A percentile compares a stretch with the other conserved stretches of the same genome.
Conservation (phyloP, 768 basidiomycete species). For the Heimioporus sp. region DNA sequence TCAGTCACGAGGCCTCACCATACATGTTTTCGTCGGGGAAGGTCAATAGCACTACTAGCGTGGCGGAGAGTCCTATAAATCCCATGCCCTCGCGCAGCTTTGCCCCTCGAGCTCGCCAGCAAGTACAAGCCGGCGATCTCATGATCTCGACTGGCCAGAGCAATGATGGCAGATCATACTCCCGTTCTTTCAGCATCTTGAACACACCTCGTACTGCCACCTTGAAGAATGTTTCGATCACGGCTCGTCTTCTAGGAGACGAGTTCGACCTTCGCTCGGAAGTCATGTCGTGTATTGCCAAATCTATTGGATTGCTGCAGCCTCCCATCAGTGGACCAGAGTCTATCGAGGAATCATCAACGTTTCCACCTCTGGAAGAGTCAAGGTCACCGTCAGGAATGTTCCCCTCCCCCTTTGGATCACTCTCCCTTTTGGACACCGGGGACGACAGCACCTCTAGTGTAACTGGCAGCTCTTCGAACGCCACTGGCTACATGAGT, state of each 20-base stretch:
- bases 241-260: conserved; percentile 40
- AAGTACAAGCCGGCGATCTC: conserved; percentile 77
- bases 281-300: conserved; percentile 97
- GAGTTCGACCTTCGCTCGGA: conserved; percentile 95
- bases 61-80: conserved; percentile 22
- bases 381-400: conserved; percentile 34
- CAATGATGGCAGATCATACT: conserved; percentile 44
- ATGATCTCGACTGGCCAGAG: conserved; percentile 53
- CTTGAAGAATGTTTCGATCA: conserved; percentile 24
- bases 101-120: conserved; percentile 38
- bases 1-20: conserved; percentile 31
- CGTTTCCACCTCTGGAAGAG: conserved; percentile 47
- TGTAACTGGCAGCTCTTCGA: conserved; percentile 57
- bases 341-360: conserved; percentile 66
- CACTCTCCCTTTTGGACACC: conserved; percentile 67
- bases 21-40: conserved; percentile 20
- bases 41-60: conserved; percentile 11
- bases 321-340: conserved; percentile 72
- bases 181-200: conserved; percentile 48
- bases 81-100: conserved; percentile 19
- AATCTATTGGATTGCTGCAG: conserved; percentile 92
- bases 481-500: conserved; percentile 55
- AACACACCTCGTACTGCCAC: conserved; percentile 47
- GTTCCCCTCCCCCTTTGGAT: conserved; percentile 69
- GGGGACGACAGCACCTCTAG: conserved; percentile 69